These are phyloP conservation scores for Alternaria sp. DNA, from an alignment of 2,329 filamentous ascomycete species.

Conservation along the genomic window DNA sequence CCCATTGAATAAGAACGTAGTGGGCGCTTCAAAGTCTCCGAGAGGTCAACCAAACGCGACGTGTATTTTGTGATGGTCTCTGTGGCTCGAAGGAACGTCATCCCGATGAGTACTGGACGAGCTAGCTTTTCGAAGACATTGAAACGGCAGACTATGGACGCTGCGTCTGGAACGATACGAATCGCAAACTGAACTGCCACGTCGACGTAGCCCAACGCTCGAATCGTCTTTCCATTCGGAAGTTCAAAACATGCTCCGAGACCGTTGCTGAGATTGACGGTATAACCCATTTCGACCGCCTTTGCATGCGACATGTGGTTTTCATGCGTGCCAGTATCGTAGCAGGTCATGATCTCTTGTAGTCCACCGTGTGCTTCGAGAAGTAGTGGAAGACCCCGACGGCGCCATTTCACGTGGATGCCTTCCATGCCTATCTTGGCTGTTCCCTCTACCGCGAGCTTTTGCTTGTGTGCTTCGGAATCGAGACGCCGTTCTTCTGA, in stretches of 20 bases:
- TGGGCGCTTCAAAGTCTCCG: background rate
- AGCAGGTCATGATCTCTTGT: background rate
- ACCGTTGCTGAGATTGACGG: background rate
- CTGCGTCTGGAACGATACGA: too few species aligned
- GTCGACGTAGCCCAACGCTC: rapidly evolving
- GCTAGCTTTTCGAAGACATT: background rate
- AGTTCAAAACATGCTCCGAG: rapidly evolving
- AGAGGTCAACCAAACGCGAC: background rate
- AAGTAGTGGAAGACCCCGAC: background rate
- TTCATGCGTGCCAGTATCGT: background rate
- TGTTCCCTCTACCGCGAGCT: too few species aligned
- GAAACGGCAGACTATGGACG: background rate
- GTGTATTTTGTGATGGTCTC: background rate
- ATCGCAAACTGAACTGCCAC: background rate
- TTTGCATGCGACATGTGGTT: background rate
- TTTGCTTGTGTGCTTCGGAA: too few species aligned
- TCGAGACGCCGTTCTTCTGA: too few species aligned
- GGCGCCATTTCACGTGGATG: too few species aligned
- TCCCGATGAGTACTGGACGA: background rate
- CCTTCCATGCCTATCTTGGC: too few species aligned
- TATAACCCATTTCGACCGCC: background rate
- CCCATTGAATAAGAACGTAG: rapidly evolving
- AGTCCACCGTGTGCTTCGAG: background rate
- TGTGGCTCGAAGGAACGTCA: background rate
- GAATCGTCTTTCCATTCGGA: too few species aligned